Base-by-base conservation (phyloP, 345 rosid genomes). In the Tarenaya hassleriana region DNA sequence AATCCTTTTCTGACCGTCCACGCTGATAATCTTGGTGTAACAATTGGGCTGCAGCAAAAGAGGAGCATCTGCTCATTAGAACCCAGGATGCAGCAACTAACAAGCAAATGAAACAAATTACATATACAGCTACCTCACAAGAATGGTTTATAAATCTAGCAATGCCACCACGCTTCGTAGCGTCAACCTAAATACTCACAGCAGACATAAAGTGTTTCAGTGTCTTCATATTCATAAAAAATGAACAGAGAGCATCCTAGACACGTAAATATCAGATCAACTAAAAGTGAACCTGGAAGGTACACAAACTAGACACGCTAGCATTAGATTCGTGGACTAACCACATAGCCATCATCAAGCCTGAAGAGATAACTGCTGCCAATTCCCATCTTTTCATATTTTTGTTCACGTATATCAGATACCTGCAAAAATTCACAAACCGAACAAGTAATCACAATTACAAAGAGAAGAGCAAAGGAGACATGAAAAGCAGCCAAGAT, bases 91-190 rank as follows among this genome's bases (percentile, higher is more conserved):
- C 50, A 49, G 31, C 31, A 52, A 63, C 57, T 57, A 61, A 46
- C 39, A 68, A 61, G 41, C 19, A 20, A 39, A 24, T 39, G 16
- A 54, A 47, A 34, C 17, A 63, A 34, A 41, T 19, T 39, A 50
- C 29, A 50, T 34, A 16, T 15, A 38, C 10, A 21, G 19, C 41
- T 80, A 86, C 99, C 88, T 94, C 89, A 46, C 99, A 94, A 42
- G 97, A 94, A 81, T 88, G 99, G 61, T 94, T 94, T 73, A 94
- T 86, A 75, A 94, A 94, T 75, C 97, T 82, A 16, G 97, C 99
- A 75, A 88, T 73, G 52, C 99, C 99, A 49, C 99, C 99, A 69
- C 95, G 85, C 73, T 88, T 94, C 56, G 97, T 94, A 49, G 99
- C 99, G 76, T 94, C 99, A 66, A 94, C 78, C 99, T 94, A 62